phyloP scores from a whole-genome alignment of 192 early-diverging fungal genomes.

The Coemansia guatemalensis region DNA sequence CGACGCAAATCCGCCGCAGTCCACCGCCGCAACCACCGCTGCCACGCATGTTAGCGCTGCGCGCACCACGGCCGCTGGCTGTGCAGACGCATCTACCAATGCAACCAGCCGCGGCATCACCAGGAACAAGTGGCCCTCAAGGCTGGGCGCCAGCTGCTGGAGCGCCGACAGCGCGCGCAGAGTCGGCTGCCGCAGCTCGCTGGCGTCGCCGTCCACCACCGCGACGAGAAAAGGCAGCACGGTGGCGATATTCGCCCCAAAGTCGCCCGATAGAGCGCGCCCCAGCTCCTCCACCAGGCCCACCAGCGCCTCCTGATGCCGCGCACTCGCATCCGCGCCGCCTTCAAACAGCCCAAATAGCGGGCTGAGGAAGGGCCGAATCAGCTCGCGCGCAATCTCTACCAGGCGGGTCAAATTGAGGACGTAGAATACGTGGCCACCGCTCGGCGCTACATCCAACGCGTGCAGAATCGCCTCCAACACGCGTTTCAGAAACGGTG shows the following conservation, averaged over 20 bases:
- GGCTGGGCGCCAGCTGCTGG: conserved; percentile 80
- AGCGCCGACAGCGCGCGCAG: conserved; percentile 77
- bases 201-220: conserved; percentile 81
- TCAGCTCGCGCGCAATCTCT: conserved; percentile 86
- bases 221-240: conserved; percentile 83
- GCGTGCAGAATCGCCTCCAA: conserved; percentile 86
- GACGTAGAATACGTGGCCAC: conserved; percentile 87
- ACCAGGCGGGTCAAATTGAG: conserved; percentile 81
- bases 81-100: conserved; percentile 72
- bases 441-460: conserved; percentile 75
- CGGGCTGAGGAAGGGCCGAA: conserved; percentile 82
- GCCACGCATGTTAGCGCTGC: conserved; percentile 75
- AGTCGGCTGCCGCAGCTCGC: conserved; percentile 64
- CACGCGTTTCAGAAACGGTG: conserved; percentile 49
- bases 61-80: conserved; percentile 60
- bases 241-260: conserved; percentile 81
- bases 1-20: conserved; percentile 85
- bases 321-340: conserved; percentile 70
- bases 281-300: conserved; percentile 88
- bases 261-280: conserved; percentile 84
- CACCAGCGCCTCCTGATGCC: conserved; percentile 59
- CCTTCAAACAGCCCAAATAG: conserved; percentile 83
- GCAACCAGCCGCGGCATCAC: conserved; percentile 85
- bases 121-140: conserved; percentile 92
- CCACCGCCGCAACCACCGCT: conserved; percentile 73